Conservation (phyloP, 1,284 basidiomycete genomes). For the Mycosarcoma mackinlayi region DNA sequence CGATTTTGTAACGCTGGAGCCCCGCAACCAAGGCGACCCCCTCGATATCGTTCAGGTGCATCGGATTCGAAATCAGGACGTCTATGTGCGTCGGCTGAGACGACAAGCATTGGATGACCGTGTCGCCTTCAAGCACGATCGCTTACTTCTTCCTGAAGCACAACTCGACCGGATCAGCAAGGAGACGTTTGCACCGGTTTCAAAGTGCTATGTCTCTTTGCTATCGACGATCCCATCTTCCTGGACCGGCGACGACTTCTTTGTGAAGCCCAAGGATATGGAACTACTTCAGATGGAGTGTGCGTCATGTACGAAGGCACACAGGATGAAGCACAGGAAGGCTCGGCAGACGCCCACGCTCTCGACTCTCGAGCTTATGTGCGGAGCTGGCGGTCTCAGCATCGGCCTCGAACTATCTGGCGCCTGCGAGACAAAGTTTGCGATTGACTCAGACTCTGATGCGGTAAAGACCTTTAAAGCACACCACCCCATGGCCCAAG, state of each 20-base stretch:
- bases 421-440: constrained; percentile 32
- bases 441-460: constrained; percentile 22
- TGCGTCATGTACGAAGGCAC: neutral
- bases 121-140: constrained; percentile 26
- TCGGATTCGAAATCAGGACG: constrained; percentile 2
- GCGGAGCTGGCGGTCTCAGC: constrained; percentile 39
- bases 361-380: constrained; percentile 30
- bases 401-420: constrained; percentile 37
- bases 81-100: constrained; percentile 4
- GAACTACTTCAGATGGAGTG: constrained; percentile 9
- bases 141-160: constrained; percentile 8
- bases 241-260: constrained; percentile 13
- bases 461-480: constrained; percentile 19
- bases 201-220: constrained; percentile 16
- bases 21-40: neutral
- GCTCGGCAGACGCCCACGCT: neutral
- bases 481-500: constrained; percentile 22
- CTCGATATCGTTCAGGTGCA: constrained; percentile 26
- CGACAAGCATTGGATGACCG: constrained; percentile 7
- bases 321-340: neutral
- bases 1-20: constrained; percentile 25
- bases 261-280: constrained; percentile 10
- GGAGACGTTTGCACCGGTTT: constrained; percentile 2
- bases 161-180: neutral
- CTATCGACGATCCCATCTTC: neutral